These are phyloP conservation scores for Metroxylon sagu DNA, from an alignment of 176 grass and related monocot species.

Conservation along the genomic window DNA sequence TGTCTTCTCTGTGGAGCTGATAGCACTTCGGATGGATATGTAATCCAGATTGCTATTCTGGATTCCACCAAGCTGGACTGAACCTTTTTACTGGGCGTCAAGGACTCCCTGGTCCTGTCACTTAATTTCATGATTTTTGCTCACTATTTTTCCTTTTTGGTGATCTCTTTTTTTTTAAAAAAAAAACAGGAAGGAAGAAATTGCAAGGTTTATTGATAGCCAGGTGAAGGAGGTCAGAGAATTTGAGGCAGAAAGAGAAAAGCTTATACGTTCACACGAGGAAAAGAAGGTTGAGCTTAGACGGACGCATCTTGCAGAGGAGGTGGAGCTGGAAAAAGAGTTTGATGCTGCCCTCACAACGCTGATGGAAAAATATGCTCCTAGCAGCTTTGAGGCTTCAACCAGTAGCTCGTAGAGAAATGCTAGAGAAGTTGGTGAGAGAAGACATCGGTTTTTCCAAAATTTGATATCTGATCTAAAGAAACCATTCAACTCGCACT, in stretches of 20 bases:
- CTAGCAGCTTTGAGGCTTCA: conserved; percentile 43
- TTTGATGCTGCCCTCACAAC: conserved; percentile 32
- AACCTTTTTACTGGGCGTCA: too few species aligned
- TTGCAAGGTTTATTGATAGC: conserved; percentile 45
- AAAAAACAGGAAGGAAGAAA: conserved; percentile 46
- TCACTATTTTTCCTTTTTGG: neutral
- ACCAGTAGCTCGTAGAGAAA: neutral
- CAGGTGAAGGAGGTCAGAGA: conserved; percentile 53
- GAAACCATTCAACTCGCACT: too few species aligned
- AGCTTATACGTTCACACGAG: conserved; percentile 39
- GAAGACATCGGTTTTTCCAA: too few species aligned
- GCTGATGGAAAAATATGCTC: conserved; percentile 68
- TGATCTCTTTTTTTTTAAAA: neutral
- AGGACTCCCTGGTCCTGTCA: too few species aligned
- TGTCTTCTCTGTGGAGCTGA: too few species aligned
- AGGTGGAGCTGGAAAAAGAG: conserved; percentile 46
- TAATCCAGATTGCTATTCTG: too few species aligned
- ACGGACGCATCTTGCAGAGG: conserved; percentile 51
- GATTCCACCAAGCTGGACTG: too few species aligned
- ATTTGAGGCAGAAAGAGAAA: conserved; percentile 44
- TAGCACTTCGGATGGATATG: too few species aligned
- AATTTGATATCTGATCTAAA: too few species aligned
- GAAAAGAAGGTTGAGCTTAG: conserved; percentile 42
- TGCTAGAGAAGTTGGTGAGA: too few species aligned
- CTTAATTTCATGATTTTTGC: too few species aligned